phyloP scores from a whole-genome alignment of 192 early-diverging fungal genomes.

The Phycomyces blakesleeanus region DNA sequence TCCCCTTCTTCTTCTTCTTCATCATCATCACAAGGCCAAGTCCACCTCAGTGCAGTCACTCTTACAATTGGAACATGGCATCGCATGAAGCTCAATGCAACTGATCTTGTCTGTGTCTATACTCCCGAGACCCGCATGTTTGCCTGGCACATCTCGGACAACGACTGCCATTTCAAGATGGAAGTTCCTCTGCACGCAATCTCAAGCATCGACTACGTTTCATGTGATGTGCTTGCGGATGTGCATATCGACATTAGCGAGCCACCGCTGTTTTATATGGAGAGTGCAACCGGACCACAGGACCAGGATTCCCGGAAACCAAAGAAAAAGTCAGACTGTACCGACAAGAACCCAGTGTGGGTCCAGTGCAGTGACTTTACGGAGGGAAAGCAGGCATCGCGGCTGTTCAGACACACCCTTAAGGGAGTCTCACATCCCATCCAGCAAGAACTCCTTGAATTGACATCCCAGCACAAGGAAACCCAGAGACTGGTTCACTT shows the following conservation, averaged over 20 bases:
- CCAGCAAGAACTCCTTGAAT: constrained; percentile 20
- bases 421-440: constrained; percentile 37
- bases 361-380: constrained; percentile 60
- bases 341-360: constrained; percentile 32
- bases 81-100: constrained; percentile 44
- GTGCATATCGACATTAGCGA: constrained; percentile 52
- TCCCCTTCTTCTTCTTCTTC: neutral
- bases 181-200: constrained; percentile 53
- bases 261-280: constrained; percentile 56
- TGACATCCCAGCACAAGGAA: constrained; percentile 19
- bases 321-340: neutral
- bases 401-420: constrained; percentile 47
- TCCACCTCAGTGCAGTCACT: constrained; percentile 47
- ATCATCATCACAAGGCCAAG: neutral
- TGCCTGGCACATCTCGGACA: constrained; percentile 59
- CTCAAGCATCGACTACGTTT: constrained; percentile 45
- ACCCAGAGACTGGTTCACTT: constrained; percentile 21
- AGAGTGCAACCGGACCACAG: constrained; percentile 29
- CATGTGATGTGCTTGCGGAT: constrained; percentile 39
- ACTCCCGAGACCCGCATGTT: constrained; percentile 43
- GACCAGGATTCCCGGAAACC: constrained; percentile 1
- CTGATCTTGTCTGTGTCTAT: constrained; percentile 54
- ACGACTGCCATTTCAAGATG: constrained; percentile 59
- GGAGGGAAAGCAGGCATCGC: constrained; percentile 56
- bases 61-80: constrained; percentile 63